phyloP scores from a whole-genome alignment of 2,329 filamentous ascomycete species.

The Arthrobotrys conoides region DNA sequence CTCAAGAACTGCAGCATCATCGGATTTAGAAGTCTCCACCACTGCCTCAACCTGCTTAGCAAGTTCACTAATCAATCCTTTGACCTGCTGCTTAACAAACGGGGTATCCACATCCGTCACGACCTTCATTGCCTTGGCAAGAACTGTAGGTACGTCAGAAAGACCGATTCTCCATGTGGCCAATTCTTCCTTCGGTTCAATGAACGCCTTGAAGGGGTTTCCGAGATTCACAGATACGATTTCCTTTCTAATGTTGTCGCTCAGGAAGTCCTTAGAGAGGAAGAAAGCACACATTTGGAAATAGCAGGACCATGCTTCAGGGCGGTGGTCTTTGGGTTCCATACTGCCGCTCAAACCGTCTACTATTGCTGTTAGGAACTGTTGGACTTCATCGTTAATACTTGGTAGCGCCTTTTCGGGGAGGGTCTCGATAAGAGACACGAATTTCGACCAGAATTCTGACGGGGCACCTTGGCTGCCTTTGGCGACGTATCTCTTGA shows the following conservation, averaged over 20 bases:
- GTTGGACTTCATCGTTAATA: slow-evolving; percentile 72
- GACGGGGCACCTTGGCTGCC: slow-evolving; percentile 84
- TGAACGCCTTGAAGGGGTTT: slow-evolving; percentile 55
- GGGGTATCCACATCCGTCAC: slow-evolving; percentile 53
- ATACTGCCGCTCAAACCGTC: slow-evolving; percentile 80
- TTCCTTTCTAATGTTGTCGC: slow-evolving; percentile 42
- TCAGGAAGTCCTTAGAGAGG: slow-evolving; percentile 65
- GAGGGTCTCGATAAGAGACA: slow-evolving; percentile 73
- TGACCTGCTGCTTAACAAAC: slow-evolving; percentile 31
- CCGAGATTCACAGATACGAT: slow-evolving; percentile 52
- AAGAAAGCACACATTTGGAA: slow-evolving; percentile 75
- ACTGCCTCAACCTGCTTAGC: slow-evolving; percentile 41
- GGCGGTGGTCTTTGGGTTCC: slow-evolving; percentile 78
- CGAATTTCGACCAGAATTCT: slow-evolving; percentile 80
- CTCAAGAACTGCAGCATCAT: slow-evolving; percentile 23
- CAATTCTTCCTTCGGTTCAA: slow-evolving; percentile 49
- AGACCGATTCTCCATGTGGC: slow-evolving; percentile 58
- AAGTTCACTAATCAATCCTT: slow-evolving; percentile 41
- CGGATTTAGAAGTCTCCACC: slow-evolving; percentile 16
- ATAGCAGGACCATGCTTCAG: slow-evolving; percentile 82
- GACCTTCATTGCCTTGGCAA: slow-evolving; percentile 56
- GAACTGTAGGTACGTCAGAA: slow-evolving; percentile 45
- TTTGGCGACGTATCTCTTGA: slow-evolving; percentile 82
- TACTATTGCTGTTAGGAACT: slow-evolving; percentile 78
- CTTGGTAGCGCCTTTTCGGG: slow-evolving; percentile 73